A percentile compares a stretch with the other conserved stretches of the same genome.
Evolutionary conservation across 805 yeast genomes (phyloP).

Genomic region (Metschnikowia continentalis): DNA sequence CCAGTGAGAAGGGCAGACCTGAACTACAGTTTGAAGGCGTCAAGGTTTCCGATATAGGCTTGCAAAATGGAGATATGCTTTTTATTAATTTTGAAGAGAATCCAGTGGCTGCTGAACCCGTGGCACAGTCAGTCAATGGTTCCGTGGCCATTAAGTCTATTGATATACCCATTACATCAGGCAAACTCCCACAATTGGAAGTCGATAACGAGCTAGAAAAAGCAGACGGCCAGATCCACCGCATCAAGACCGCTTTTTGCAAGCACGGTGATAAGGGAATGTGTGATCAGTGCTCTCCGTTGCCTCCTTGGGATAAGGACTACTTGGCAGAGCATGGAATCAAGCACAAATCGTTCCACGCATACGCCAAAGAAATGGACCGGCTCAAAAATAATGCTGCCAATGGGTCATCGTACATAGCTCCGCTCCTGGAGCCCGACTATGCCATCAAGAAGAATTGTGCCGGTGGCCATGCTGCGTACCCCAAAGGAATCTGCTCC

Average conservation of each 20-base stretch:
- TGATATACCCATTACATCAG: constrained; percentile 3
- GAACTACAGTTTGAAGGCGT: constrained; percentile 35
- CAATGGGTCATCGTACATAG: constrained; percentile 59
- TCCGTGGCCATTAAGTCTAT: constrained; percentile 8
- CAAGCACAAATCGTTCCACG: constrained; percentile 85
- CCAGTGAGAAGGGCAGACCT: constrained; percentile 40
- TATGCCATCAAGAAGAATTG: constrained; percentile 65
- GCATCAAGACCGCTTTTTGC: constrained; percentile 63
- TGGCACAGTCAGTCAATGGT: constrained; percentile 10
- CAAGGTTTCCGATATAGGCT: constrained; percentile 41
- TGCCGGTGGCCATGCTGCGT: constrained; percentile 79
- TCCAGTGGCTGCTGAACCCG: background rate
- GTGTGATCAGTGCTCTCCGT: constrained; percentile 96
- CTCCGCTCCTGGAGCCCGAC: constrained; percentile 72
- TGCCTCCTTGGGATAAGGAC: constrained; percentile 89
- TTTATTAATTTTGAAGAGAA: constrained; percentile 36
- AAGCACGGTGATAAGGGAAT: constrained; percentile 90
- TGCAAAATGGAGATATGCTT: constrained; percentile 58
- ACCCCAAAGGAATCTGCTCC: constrained; percentile 94
- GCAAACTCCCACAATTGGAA: constrained; percentile 47
- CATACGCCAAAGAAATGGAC: constrained; percentile 70
- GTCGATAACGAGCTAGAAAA: constrained; percentile 66
- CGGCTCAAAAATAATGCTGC: constrained; percentile 60
- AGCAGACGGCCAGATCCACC: constrained; percentile 66
- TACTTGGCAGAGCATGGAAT: constrained; percentile 72